phyloP scores from a whole-genome alignment of 1,139 yeast species.

The Barnettozyma hawaiiensis region DNA sequence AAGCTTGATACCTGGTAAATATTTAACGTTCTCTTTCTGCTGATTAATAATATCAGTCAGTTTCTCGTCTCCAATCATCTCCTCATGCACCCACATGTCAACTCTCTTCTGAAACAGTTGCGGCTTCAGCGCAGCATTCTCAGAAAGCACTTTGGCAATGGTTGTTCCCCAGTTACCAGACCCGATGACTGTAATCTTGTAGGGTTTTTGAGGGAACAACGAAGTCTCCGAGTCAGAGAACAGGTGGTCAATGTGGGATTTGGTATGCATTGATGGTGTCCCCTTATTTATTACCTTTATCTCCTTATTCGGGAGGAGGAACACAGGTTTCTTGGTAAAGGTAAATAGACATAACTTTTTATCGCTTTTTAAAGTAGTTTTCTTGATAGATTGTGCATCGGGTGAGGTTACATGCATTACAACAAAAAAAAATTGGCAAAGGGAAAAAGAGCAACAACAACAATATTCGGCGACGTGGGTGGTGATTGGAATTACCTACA shows the following conservation, averaged over 20 bases:
- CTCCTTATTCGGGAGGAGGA: no score
- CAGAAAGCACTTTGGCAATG: constrained; percentile 81
- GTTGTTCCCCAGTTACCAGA: constrained; percentile 88
- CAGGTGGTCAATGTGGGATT: constrained; percentile 8
- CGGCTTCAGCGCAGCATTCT: constrained; percentile 63
- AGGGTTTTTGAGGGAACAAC: constrained; percentile 34
- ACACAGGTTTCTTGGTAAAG: no score
- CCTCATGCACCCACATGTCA: constrained; percentile 89
- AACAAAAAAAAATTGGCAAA: no score
- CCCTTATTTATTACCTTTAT: neutral
- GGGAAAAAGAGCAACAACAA: no score
- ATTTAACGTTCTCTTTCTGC: constrained; percentile 77
- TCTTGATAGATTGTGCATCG: no score
- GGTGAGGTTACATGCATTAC: no score
- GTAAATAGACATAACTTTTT: no score
- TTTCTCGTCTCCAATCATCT: constrained; percentile 56
- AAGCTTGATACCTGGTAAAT: constrained; percentile 67
- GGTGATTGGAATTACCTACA: no score
- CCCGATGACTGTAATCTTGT: constrained; percentile 56
- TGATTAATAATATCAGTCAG: constrained; percentile 78
- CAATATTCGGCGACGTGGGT: no score
- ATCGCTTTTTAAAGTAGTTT: no score
- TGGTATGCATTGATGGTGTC: neutral
- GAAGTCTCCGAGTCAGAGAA: constrained; percentile 13
- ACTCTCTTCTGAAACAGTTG: constrained; percentile 59